Percentiles rank a stretch among this genome's conserved stretches.
Evolutionary conservation across 2,329 filamentous ascomycete genomes (phyloP).

Genomic region (Stagonosporopsis cucurbitacearum): DNA sequence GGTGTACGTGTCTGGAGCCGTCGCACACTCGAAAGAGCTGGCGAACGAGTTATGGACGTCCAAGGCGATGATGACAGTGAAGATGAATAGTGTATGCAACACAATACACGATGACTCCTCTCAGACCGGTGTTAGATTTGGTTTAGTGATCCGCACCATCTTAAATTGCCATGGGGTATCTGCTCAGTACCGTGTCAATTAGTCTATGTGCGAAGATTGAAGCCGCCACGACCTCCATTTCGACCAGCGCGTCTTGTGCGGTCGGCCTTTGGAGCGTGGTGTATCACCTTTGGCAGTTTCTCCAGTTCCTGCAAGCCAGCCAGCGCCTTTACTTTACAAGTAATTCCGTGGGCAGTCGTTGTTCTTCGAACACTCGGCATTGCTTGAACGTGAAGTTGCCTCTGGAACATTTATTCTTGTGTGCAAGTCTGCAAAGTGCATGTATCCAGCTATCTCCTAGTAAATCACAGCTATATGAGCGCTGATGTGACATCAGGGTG

Average conservation of each 20-base stretch:
- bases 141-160: constrained; percentile 71
- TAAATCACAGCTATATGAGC: background rate
- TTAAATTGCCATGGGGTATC: constrained; percentile 87
- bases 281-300: constrained; percentile 36
- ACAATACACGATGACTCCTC: constrained; percentile 12
- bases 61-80: constrained; percentile 66
- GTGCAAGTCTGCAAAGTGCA: background rate
- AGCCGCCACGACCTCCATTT: constrained; percentile 38
- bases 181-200: constrained; percentile 84
- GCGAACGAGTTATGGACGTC: constrained; percentile 85
- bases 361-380: constrained; percentile 19
- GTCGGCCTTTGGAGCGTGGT: constrained; percentile 36
- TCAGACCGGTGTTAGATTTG: constrained; percentile 1
- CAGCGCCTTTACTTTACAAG: background rate
- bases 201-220: constrained; percentile 92
- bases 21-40: constrained; percentile 75
- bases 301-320: constrained; percentile 29
- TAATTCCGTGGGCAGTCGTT: constrained; percentile 22
- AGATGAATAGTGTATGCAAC: constrained; percentile 46
- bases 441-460: background rate
- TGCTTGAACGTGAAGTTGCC: constrained; percentile 32
- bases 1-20: constrained; percentile 76
- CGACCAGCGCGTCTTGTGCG: constrained; percentile 45
- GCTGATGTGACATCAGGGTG: constrained; percentile 16
- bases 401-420: constrained; percentile 31